phyloP scores from a whole-genome alignment of 495 filamentous ascomycete genomes.

The Penicillium samsonianum region DNA sequence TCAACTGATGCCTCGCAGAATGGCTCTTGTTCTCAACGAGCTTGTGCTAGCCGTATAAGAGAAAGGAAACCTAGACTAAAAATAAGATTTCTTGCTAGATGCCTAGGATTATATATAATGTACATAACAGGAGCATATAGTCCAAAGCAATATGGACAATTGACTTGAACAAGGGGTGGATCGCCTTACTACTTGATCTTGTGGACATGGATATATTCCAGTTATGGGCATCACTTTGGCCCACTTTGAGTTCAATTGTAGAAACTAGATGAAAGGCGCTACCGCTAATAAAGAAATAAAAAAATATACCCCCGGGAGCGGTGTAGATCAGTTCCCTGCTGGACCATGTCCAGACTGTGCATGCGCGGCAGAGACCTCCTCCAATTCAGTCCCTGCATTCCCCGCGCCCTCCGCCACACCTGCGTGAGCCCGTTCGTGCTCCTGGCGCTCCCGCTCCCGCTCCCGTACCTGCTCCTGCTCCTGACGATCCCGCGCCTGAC shows the following conservation, averaged over 20 bases:
- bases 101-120: background rate
- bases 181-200: background rate
- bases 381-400: background rate
- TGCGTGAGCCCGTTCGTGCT: background rate
- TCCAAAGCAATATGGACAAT: too few species aligned
- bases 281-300: background rate
- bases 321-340: background rate
- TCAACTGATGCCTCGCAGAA: background rate
- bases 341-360: background rate
- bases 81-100: background rate
- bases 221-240: background rate
- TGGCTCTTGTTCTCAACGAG: background rate
- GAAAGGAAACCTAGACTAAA: background rate
- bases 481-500: slow-evolving; percentile 20
- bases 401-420: background rate
- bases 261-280: background rate
- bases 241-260: background rate
- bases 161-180: background rate
- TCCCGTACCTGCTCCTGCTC: slow-evolving; percentile 10
- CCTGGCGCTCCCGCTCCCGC: background rate
- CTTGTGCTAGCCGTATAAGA: background rate
- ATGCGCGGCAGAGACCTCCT: background rate
- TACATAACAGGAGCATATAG: background rate
- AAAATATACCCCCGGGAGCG: background rate
- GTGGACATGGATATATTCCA: background rate